Conservation (phyloP, 2,329 filamentous ascomycete genomes). For the Monosporascus sp. region DNA sequence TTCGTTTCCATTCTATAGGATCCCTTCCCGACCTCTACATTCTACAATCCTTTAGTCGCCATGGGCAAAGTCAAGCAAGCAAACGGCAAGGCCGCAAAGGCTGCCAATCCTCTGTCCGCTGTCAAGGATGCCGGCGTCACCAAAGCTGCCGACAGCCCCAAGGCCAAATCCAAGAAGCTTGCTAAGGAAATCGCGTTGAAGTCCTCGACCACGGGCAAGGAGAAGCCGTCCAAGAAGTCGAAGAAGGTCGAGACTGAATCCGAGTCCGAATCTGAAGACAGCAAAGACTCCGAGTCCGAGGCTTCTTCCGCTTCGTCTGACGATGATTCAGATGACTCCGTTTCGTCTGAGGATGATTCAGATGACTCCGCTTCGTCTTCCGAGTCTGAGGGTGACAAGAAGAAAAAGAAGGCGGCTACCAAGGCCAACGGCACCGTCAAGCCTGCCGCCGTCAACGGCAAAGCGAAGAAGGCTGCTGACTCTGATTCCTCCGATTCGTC, state of each 20-base stretch:
- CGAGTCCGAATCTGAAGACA: slow-evolving; percentile 28
- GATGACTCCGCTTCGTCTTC: slow-evolving; percentile 20
- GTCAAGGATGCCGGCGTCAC: slow-evolving; percentile 64
- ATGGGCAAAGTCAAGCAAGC: slow-evolving; percentile 66
- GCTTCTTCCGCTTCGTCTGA: slow-evolving; percentile 26
- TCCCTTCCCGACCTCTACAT: slow-evolving; percentile 10
- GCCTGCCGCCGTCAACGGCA: slow-evolving; percentile 25
- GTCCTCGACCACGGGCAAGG: slow-evolving; percentile 28
- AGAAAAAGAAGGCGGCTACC: slow-evolving; percentile 25
- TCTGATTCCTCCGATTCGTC: slow-evolving; percentile 28
- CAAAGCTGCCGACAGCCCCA: slow-evolving; percentile 62
- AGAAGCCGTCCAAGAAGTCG: slow-evolving; percentile 33
- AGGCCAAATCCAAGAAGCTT: slow-evolving; percentile 61
- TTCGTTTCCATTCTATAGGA: slow-evolving; percentile 3
- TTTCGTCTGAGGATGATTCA: slow-evolving; percentile 7
- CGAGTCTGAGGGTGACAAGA: slow-evolving; percentile 13
- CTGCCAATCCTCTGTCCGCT: slow-evolving; percentile 42
- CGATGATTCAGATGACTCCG: too few species aligned
- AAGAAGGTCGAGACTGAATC: slow-evolving; percentile 33
- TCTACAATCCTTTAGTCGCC: slow-evolving; percentile 26
- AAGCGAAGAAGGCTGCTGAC: slow-evolving; percentile 28
- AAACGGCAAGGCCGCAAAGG: slow-evolving; percentile 48
- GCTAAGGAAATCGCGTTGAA: slow-evolving; percentile 56
- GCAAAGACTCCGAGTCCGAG: slow-evolving; percentile 25
- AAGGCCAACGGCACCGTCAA: slow-evolving; percentile 23